These are phyloP conservation scores for Ustilago crameri DNA, from an alignment of 1,284 basidiomycete species.

Conservation along the genomic window DNA sequence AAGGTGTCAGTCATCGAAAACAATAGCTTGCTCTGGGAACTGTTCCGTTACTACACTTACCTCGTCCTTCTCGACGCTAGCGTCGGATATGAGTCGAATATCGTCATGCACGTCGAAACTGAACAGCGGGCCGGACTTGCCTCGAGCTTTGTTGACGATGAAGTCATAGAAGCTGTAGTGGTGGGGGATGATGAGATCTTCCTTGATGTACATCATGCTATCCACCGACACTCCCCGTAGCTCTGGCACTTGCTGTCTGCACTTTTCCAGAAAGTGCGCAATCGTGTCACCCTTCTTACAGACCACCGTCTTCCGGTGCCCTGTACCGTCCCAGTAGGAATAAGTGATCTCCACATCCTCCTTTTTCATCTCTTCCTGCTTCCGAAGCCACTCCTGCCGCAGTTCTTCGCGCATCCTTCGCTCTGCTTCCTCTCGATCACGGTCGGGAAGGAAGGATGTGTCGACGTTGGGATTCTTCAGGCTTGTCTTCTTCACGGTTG, in stretches of 20 bases:
- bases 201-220: conserved; percentile 97
- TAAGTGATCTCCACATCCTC: conserved; percentile 93
- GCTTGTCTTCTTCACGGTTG: conserved; percentile 73
- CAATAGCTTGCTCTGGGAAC: background rate
- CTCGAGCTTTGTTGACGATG: conserved; percentile 95
- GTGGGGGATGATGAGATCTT: conserved; percentile 71
- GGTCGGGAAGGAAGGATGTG: conserved; percentile 96
- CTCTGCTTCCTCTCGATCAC: conserved; percentile 92
- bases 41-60: conserved; percentile 7
- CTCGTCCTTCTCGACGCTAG: conserved; percentile 95
- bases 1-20: background rate
- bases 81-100: conserved; percentile 92
- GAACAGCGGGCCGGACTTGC: conserved; percentile 97
- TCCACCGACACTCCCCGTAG: conserved; percentile 88
- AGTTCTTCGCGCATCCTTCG: conserved; percentile 86
- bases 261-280: conserved; percentile 88
- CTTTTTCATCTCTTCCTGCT: conserved; percentile 86
- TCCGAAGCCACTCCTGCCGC: conserved; percentile 86
- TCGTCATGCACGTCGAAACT: conserved; percentile 99
- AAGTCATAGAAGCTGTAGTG: conserved; percentile 99
- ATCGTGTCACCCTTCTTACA: conserved; percentile 98
- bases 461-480: conserved; percentile 95
- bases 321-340: conserved; percentile 98
- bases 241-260: conserved; percentile 90
- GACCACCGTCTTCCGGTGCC: conserved; percentile 91